These are phyloP conservation scores for Lobulomyces angularis DNA, from an alignment of 192 early-diverging fungal genomes.

Conservation along the genomic window DNA sequence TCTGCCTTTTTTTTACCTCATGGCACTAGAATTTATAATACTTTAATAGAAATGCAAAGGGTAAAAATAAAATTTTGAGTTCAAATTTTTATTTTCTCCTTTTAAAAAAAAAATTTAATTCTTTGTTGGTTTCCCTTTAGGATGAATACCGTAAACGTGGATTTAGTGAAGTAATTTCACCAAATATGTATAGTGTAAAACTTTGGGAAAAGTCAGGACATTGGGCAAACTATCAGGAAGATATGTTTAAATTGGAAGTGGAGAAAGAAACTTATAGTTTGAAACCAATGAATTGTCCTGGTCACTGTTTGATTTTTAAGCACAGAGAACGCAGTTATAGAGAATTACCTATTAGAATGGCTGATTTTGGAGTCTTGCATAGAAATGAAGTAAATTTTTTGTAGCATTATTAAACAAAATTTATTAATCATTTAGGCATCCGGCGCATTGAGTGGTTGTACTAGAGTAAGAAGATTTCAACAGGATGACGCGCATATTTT, in stretches of 20 bases:
- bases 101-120: too few species aligned
- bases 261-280: constrained; percentile 96
- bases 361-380: constrained; percentile 97
- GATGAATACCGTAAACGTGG: constrained; percentile 81
- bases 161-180: constrained; percentile 91
- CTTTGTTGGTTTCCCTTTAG: too few species aligned
- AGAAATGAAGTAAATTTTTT: constrained; percentile 43
- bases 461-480: constrained; percentile 95
- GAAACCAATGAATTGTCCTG: constrained; percentile 99
- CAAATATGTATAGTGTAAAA: constrained; percentile 98
- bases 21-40: constrained; percentile 92
- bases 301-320: constrained; percentile 94
- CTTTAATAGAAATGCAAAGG: constrained; percentile 80
- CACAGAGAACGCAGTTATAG: constrained; percentile 87
- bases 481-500: constrained; percentile 99
- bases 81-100: constrained; percentile 1
- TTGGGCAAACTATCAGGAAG: constrained; percentile 91
- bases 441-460: constrained; percentile 86
- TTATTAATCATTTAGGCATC: constrained; percentile 45
- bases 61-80: constrained; percentile 10
- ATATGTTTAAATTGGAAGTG: constrained; percentile 90
- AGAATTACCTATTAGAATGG: constrained; percentile 86
- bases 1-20: constrained; percentile 91
- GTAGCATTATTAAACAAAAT: neutral
- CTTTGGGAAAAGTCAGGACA: constrained; percentile 94